Base-by-base conservation (phyloP, 768 basidiomycete species). In the Megacollybia marginata region DNA sequence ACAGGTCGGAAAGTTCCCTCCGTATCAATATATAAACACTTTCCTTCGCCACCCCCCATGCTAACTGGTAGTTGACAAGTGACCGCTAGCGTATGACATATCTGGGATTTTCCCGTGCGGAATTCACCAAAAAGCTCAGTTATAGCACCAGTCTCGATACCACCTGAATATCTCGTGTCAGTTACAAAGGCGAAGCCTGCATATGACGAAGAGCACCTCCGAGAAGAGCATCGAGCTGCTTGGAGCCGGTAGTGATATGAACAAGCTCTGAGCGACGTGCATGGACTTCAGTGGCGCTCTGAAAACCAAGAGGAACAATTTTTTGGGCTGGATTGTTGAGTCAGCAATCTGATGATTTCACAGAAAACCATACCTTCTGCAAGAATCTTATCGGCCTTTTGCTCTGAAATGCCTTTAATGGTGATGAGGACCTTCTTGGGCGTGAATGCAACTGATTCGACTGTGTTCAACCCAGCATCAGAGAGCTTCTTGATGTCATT, bases 31-130 rank as follows among this genome's bases (percentile, higher is more conserved):
- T 96, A 99, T 42, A 99, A 72, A 62, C 95, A 97, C 69, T 99
- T 99, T 35, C 96, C 96, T 69, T 99, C 96, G 11, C 96, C 96
- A 13, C 96, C 96, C 16, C 96, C 95, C 94, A 98, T 97, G 59
- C 81, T 86, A 40, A 93, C 87, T 2, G 96, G 96, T 12, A 98
- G 78, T 70, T 98, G 95, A 62, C 96, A 99, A 5, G 96, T 97
- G 10, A 97, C 96, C 4, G 96, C 93, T 43, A 99, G 82, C 0
- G 95, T 97, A 63, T 99, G 96, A 63, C 96, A 98, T 44, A 99
- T 78, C 62, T 99, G 96, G 19, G 92, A 95, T 69, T 99, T 98
- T 49, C 96, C 96, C 9, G 96, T 98, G 56, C 96, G 78, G 68
- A 99, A 99, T 69, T 99, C 96, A 50, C 95, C 96, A 69, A 96